These are phyloP conservation scores for Tetratostichococcus sp. DNA, from an alignment of 139 green algal genomes.

Conservation along the genomic window DNA sequence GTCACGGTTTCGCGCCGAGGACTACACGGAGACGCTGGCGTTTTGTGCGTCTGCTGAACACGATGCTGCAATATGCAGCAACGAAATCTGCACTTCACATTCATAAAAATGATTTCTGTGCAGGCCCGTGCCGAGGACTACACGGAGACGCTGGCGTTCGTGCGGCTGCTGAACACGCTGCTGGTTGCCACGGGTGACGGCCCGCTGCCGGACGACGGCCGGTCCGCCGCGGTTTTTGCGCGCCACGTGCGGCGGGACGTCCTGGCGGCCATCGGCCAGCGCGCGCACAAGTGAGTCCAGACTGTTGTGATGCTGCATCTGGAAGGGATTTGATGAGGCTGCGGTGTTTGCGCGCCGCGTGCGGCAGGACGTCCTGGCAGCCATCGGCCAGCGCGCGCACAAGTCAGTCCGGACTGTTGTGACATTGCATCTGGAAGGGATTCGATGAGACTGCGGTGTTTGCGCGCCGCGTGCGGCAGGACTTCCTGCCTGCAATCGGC, in stretches of 20 bases:
- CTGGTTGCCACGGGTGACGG: constrained; percentile 19
- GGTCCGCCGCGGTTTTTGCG: constrained; percentile 45
- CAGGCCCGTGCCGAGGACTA: constrained; percentile 61
- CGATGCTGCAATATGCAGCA: too few species aligned
- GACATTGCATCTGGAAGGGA: too few species aligned
- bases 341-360: neutral
- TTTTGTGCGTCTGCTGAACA: constrained; percentile 70
- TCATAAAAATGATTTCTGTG: too few species aligned
- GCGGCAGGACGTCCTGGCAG: too few species aligned
- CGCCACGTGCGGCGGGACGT: constrained; percentile 46
- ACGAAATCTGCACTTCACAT: too few species aligned
- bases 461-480: too few species aligned
- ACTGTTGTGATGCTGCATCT: too few species aligned
- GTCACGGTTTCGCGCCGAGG: constrained; percentile 37
- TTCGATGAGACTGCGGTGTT: too few species aligned
- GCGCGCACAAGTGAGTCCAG: constrained; percentile 23
- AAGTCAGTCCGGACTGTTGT: too few species aligned
- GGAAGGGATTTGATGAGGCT: neutral
- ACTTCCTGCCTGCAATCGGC: too few species aligned
- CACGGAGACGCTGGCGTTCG: constrained; percentile 57
- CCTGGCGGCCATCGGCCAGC: constrained; percentile 18
- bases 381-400: too few species aligned
- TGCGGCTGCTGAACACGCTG: constrained; percentile 65
- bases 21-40: constrained; percentile 62
- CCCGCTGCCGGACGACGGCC: constrained; percentile 37